Percentiles rank a stretch among this genome's conserved stretches.
phyloP scores from a whole-genome alignment of 345 rosid genomes.

The Viola odorata region DNA sequence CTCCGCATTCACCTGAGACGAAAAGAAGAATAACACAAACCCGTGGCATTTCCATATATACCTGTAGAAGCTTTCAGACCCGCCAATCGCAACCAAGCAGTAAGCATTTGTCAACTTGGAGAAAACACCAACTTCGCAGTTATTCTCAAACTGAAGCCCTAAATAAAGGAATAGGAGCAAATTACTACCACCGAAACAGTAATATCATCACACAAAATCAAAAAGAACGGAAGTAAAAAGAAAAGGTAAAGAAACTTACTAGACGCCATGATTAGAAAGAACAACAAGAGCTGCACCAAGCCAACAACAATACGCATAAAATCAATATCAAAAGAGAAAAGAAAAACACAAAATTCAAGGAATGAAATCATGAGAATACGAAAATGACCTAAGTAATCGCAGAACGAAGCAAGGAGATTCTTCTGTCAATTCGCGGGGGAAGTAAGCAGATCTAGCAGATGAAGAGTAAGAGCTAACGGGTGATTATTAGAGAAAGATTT shows the following conservation, averaged over 20 bases:
- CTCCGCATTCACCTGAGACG: too few species aligned
- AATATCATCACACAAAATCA: background rate
- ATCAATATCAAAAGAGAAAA: background rate
- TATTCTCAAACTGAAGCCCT: constrained; percentile 90
- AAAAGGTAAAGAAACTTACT: constrained; percentile 16
- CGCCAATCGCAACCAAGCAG: constrained; percentile 88
- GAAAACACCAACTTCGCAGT: constrained; percentile 79
- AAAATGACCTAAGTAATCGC: too few species aligned
- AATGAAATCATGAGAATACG: too few species aligned
- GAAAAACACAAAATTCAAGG: background rate
- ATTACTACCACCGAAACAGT: background rate
- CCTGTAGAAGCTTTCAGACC: constrained; percentile 85
- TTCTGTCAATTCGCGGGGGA: too few species aligned
- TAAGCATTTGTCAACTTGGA: constrained; percentile 85
- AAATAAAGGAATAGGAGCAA: background rate
- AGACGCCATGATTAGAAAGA: constrained; percentile 27
- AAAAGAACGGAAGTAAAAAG: background rate
- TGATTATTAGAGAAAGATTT: too few species aligned
- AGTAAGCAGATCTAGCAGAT: too few species aligned
- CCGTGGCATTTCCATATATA: constrained; percentile 6
- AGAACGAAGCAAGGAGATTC: too few species aligned
- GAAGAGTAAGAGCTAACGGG: too few species aligned
- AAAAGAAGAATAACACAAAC: too few species aligned
- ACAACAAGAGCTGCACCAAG: background rate
- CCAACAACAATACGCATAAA: too few species aligned